Conservation (phyloP, 2,329 filamentous ascomycete species). For the Xylaria sp. region DNA sequence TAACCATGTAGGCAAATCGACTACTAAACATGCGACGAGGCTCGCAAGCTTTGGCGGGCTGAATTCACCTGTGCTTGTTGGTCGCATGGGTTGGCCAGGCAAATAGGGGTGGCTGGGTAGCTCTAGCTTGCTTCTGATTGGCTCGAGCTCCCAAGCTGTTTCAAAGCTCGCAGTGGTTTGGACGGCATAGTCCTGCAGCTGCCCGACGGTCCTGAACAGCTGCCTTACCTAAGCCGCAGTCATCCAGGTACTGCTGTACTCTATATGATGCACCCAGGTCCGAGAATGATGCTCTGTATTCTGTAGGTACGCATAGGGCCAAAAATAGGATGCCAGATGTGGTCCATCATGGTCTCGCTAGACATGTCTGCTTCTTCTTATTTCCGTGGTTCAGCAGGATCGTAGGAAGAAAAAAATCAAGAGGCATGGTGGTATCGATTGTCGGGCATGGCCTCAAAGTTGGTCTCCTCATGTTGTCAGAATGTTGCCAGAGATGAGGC, state of each 20-base stretch:
- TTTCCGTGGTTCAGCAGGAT: neutral
- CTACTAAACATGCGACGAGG: slow-evolving; percentile 25
- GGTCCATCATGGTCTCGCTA: neutral
- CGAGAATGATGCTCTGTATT: no score
- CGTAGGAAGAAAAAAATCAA: neutral
- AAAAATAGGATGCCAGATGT: neutral
- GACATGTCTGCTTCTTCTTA: neutral
- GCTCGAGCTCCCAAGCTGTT: neutral
- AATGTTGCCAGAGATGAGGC: neutral
- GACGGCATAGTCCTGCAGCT: neutral
- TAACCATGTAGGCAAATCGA: neutral
- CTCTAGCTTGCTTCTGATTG: slow-evolving; percentile 19
- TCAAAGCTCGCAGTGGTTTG: neutral
- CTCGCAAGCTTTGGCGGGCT: slow-evolving; percentile 21
- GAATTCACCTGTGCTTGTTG: slow-evolving; percentile 31
- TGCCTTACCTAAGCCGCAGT: neutral
- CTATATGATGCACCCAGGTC: neutral
- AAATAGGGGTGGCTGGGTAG: slow-evolving; percentile 33
- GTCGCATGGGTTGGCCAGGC: slow-evolving; percentile 32
- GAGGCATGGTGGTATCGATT: neutral
- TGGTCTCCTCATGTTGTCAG: neutral
- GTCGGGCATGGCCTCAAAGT: neutral
- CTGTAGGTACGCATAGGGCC: neutral
- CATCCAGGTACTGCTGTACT: neutral
- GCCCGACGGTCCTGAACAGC: neutral